phyloP scores from a whole-genome alignment of 2,329 filamentous ascomycete species.

The Pseudofabraea citricarpa region DNA sequence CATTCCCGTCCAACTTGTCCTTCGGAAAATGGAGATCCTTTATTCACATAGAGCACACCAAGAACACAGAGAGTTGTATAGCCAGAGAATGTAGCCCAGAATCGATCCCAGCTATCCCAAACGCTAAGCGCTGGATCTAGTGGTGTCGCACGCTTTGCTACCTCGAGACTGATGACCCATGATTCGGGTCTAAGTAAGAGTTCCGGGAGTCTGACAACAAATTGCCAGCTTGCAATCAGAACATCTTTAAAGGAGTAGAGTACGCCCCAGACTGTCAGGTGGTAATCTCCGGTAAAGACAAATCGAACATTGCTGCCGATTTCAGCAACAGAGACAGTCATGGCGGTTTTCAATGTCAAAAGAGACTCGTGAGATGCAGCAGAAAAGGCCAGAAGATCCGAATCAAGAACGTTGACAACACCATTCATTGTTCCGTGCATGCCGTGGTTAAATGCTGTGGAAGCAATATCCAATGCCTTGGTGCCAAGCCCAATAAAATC shows the following conservation, averaged over 20 bases:
- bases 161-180: constrained; percentile 54
- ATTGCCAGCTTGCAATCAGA: constrained; percentile 5
- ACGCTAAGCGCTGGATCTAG: constrained; percentile 55
- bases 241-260: constrained; percentile 4
- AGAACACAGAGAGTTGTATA: constrained; percentile 72
- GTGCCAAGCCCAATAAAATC: neutral
- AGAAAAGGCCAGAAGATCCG: constrained; percentile 72
- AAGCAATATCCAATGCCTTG: constrained; percentile 19
- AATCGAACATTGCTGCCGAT: constrained; percentile 37
- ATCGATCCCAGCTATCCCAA: constrained; percentile 62
- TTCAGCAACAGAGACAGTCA: constrained; percentile 36
- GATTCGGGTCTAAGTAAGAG: constrained; percentile 41
- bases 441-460: constrained; percentile 30
- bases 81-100: constrained; percentile 72
- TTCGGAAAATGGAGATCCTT: constrained; percentile 63
- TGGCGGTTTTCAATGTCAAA: constrained; percentile 50
- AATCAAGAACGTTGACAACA: constrained; percentile 36
- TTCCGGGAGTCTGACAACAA: constrained; percentile 29
- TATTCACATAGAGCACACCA: constrained; percentile 74
- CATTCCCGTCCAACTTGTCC: constrained; percentile 51
- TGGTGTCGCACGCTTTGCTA: constrained; percentile 31
- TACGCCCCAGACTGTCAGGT: constrained; percentile 15
- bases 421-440: constrained; percentile 45
- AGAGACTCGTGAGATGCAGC: constrained; percentile 70
- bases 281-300: constrained; percentile 40